Evolutionary conservation across 441 rosid genomes (phyloP), one percentile per base, ranked within the genome.

Genomic region (Pelargonium australe): DNA sequence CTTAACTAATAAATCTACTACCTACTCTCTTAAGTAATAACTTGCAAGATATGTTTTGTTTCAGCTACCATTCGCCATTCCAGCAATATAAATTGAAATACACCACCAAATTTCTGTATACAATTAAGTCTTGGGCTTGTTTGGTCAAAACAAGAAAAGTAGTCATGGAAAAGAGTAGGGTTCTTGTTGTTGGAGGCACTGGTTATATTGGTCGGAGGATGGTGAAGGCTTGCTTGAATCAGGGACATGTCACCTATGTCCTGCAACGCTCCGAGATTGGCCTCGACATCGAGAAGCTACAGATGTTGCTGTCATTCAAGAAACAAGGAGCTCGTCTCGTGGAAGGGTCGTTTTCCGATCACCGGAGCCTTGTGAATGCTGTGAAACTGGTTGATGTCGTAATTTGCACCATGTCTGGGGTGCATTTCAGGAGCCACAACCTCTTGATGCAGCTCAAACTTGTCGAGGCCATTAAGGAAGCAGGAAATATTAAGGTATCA

Each of bases 401-500:
- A 60, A 85, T 92, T 34, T 87, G 86, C 69, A 75, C 96, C 79
- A 81, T 92, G 76, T 92, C 96, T 0, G 96, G 96, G 0, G 91
- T 84, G 37, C 95, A 86, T 53, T 88, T 88, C 62, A 76, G 89
- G 58, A 81, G 81, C 72, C 96, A 88, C 64, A 87, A 80, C 68
- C 66, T 92, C 45, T 45, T 83, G 70, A n/a, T 86, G 69, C 96
- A 92, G 82, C 89, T 88, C 73, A 85, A 83, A 75, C 89, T 92
- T 14, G 89, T 90, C n/a, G 82, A 88, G 2, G 96, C 98, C 77
- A 89, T 92, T 76, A 88, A 87, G 81, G 89, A 90, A 53, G 96
- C 95, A 3, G 95, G 95, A 65, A 92, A 89, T 20, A 76, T 92
- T 7, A 87, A 89, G 95, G 97, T n/a, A n/a, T n/a, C n/a, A n/a